Evolutionary conservation across 768 basidiomycete genomes (phyloP).

Genomic region (Collybia sordida): DNA sequence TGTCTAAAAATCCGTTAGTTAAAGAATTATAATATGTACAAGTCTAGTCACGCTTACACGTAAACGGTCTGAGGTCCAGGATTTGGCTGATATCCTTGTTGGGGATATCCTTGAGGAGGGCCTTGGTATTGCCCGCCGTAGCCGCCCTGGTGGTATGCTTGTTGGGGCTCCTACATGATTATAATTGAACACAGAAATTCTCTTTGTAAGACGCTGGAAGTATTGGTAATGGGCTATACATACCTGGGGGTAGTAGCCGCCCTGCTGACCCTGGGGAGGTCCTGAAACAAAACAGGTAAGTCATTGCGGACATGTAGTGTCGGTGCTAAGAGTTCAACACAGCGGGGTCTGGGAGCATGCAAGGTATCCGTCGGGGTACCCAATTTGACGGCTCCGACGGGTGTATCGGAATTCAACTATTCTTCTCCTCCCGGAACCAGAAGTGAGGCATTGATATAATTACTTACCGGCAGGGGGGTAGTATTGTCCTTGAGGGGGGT

Average conservation of each 20-base stretch:
- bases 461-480: constrained; percentile 38
- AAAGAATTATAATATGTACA: background rate
- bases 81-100: constrained; percentile 55
- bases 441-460: background rate
- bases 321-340: no score
- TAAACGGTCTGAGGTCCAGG: constrained; percentile 75
- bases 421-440: background rate
- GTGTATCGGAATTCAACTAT: background rate
- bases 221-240: background rate
- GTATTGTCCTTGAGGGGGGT: constrained; percentile 46
- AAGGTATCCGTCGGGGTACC: no score
- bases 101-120: constrained; percentile 39
- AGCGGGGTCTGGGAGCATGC: no score
- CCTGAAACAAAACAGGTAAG: constrained; percentile 26
- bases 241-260: constrained; percentile 67
- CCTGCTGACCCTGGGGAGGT: constrained; percentile 55
- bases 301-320: background rate
- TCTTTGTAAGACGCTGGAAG: no score
- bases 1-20: constrained; percentile 29
- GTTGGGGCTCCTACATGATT: constrained; percentile 59
- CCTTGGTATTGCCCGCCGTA: constrained; percentile 34
- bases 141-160: constrained; percentile 55
- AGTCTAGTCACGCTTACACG: constrained; percentile 54
- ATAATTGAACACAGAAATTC: background rate
- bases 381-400: no score